These are phyloP conservation scores for Cardamine occulta DNA, from an alignment of 345 rosid species.

Conservation along the genomic window DNA sequence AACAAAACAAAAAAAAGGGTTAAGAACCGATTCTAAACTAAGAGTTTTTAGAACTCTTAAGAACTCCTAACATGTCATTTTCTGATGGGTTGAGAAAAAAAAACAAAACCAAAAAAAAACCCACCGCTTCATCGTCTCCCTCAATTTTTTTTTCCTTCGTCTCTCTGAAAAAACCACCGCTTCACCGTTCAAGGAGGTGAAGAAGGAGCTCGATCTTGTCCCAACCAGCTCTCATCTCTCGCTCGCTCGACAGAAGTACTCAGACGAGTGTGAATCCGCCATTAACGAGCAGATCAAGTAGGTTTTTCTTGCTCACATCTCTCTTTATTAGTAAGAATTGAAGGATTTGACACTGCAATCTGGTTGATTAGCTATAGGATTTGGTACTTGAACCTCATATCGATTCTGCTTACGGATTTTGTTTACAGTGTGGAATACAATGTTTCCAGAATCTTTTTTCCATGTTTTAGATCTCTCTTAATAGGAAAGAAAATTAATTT, in stretches of 20 bases:
- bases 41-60: too few relatives aligned
- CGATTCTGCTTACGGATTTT: conserved; percentile 10
- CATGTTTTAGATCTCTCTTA: conserved; percentile 19
- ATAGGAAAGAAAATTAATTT: neutral
- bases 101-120: too few relatives aligned
- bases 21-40: too few relatives aligned
- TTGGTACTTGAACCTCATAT: conserved; percentile 9
- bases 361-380: conserved; percentile 20
- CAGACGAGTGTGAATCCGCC: too few relatives aligned
- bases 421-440: conserved; percentile 83
- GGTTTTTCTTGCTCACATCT: too few relatives aligned
- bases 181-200: conserved; percentile 92
- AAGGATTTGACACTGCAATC: conserved; percentile 1
- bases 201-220: conserved; percentile 90
- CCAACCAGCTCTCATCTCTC: conserved; percentile 71
- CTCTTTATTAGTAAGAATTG: neutral
- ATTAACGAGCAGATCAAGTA: conserved; percentile 94
- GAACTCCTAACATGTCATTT: too few relatives aligned
- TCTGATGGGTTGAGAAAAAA: too few relatives aligned
- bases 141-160: too few relatives aligned
- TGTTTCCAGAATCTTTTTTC: conserved; percentile 42
- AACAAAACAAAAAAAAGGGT: too few relatives aligned
- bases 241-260: conserved; percentile 83
- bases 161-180: too few relatives aligned
- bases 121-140: too few relatives aligned